Conservation (phyloP, 257 asterid species). For the Avicennia marina region DNA sequence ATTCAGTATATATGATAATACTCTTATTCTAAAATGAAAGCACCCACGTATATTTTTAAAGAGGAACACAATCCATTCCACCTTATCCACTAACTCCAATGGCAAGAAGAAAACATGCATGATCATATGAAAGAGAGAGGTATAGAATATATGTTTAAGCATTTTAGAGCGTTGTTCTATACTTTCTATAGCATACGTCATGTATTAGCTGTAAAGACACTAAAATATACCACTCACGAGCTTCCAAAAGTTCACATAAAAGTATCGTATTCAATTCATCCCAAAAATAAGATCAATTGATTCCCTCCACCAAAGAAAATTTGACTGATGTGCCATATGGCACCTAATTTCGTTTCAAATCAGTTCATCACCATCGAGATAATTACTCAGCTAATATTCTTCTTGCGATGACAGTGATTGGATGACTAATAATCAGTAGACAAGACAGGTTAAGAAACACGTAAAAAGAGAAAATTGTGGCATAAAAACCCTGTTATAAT, state of each 20-base stretch:
- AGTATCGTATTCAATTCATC: too few relatives aligned
- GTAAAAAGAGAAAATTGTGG: background rate
- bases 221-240: background rate
- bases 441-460: background rate
- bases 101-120: background rate
- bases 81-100: too few relatives aligned
- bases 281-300: too few relatives aligned
- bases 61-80: too few relatives aligned
- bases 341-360: slow-evolving; percentile 6
- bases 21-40: too few relatives aligned
- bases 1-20: too few relatives aligned
- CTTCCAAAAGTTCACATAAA: background rate
- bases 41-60: too few relatives aligned
- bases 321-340: slow-evolving; percentile 21
- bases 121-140: background rate
- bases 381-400: slow-evolving; percentile 13
- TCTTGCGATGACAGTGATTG: slow-evolving; percentile 6
- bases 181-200: background rate
- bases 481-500: background rate
- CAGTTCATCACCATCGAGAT: slow-evolving; percentile 9
- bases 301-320: background rate
- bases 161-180: background rate
- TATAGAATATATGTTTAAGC: background rate
- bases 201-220: slow-evolving; percentile 18
- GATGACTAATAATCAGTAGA: background rate